phyloP scores from a whole-genome alignment of 495 filamentous ascomycete species.

The Lepidopterella palustris region DNA sequence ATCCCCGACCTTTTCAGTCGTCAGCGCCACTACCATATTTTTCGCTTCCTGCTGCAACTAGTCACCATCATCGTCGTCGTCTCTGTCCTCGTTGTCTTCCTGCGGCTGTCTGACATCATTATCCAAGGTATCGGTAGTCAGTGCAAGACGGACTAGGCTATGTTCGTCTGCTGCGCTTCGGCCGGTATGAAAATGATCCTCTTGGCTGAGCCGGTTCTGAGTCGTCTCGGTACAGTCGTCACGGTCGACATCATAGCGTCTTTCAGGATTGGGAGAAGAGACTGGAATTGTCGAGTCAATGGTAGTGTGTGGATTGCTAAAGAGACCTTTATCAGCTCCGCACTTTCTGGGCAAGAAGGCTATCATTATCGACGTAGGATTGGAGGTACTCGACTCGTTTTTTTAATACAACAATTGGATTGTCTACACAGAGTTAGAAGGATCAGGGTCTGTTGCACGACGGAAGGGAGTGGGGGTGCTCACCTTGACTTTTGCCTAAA shows the following conservation, averaged over 20 bases:
- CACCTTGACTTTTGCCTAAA: not conserved
- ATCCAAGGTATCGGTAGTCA: not conserved
- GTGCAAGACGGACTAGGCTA: not conserved
- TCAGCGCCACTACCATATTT: not conserved
- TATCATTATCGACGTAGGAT: slow-evolving; percentile 1
- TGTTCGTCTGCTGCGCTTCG: slow-evolving; percentile 3
- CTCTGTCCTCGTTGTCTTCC: not conserved
- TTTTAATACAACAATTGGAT: slow-evolving; percentile 1
- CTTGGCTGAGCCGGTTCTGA: slow-evolving; percentile 3
- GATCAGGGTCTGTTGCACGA: not conserved
- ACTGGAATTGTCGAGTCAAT: slow-evolving; percentile 4
- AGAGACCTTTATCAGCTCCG: not conserved
- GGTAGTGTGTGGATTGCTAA: slow-evolving; percentile 1
- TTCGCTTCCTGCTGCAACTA: not conserved
- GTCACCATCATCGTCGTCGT: not conserved
- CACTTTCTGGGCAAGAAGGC: slow-evolving; percentile 1
- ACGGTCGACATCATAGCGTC: not conserved
- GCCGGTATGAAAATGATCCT: slow-evolving; percentile 2
- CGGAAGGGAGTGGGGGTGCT: not conserved
- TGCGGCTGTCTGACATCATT: not conserved
- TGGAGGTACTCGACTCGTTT: slow-evolving; percentile 3
- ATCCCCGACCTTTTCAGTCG: not conserved
- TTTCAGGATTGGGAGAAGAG: slow-evolving; percentile 1
- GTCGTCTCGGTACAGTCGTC: slow-evolving; percentile 3
- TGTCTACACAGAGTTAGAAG: not conserved